A percentile compares a stretch with the other conserved stretches of the same genome.
phyloP scores from a whole-genome alignment of 495 filamentous ascomycete genomes.

The Trichoderma virens region DNA sequence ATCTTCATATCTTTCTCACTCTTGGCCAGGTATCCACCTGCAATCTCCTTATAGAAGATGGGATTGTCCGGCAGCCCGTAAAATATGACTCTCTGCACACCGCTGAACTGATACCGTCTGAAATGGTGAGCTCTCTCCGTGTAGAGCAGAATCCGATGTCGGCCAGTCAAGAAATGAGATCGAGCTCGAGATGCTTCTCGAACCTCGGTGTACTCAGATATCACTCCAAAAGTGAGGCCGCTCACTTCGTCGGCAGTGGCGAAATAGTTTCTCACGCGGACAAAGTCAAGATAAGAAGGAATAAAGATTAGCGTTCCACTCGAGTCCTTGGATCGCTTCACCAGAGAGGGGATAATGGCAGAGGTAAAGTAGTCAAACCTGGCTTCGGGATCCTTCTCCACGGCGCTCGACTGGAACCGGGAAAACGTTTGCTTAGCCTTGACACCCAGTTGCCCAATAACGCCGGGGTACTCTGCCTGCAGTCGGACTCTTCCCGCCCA shows the following conservation, averaged over 20 bases:
- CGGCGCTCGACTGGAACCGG: constrained; percentile 65
- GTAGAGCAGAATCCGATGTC: constrained; percentile 79
- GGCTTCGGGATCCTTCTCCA: constrained; percentile 69
- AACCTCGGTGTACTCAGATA: constrained; percentile 78
- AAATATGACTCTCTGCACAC: constrained; percentile 72
- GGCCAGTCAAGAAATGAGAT: constrained; percentile 76
- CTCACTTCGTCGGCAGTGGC: constrained; percentile 60
- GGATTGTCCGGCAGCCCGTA: constrained; percentile 88
- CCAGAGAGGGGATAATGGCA: constrained; percentile 65
- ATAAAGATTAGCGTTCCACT: constrained; percentile 74
- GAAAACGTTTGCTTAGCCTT: constrained; percentile 81
- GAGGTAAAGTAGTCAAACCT: constrained; percentile 89
- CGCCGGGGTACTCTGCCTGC: constrained; percentile 56
- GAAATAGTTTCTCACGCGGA: constrained; percentile 86
- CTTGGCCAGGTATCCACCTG: constrained; percentile 55
- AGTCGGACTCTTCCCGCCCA: constrained; percentile 67
- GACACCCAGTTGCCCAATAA: constrained; percentile 57
- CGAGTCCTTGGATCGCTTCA: constrained; percentile 45
- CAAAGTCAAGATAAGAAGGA: constrained; percentile 87
- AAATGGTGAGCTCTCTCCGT: constrained; percentile 94
- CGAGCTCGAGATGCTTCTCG: constrained; percentile 73
- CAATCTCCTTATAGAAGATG: constrained; percentile 79
- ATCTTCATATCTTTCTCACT: constrained; percentile 47
- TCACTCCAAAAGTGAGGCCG: constrained; percentile 68
- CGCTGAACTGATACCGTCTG: constrained; percentile 68